Evolutionary conservation across 257 asterid species (phyloP).

Genomic region (Jasminum sambac): DNA sequence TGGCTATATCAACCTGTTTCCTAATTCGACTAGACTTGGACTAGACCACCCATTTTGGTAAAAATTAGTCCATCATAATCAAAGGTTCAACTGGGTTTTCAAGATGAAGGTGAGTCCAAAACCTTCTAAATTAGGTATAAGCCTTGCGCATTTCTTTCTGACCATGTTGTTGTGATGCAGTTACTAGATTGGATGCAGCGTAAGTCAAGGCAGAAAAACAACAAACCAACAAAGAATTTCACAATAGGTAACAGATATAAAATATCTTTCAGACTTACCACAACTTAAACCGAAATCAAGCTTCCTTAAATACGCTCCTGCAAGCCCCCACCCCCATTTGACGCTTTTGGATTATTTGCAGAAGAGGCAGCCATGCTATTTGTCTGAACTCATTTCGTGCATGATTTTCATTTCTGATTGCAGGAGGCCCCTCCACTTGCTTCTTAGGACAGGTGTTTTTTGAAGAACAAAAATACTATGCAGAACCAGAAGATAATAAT

Average conservation of each 20-base stretch:
- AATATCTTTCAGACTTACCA: background rate
- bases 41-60: constrained; percentile 27
- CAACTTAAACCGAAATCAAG: background rate
- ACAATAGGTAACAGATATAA: constrained; percentile 44
- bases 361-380: background rate
- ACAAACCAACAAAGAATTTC: constrained; percentile 46
- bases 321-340: background rate
- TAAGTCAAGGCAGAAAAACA: constrained; percentile 50
- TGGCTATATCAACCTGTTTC: constrained; percentile 14
- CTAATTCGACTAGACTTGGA: too few relatives aligned
- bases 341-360: background rate
- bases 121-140: constrained; percentile 17
- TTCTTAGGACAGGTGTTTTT: constrained; percentile 36
- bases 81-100: constrained; percentile 33
- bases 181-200: constrained; percentile 90
- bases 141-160: constrained; percentile 22
- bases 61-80: constrained; percentile 14
- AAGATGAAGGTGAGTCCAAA: constrained; percentile 70
- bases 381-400: constrained; percentile 26
- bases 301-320: background rate
- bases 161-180: constrained; percentile 51
- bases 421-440: constrained; percentile 52
- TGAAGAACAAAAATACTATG: constrained; percentile 44
- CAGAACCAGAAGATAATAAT: constrained; percentile 37
- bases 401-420: constrained; percentile 27